Evolutionary conservation across 1,284 basidiomycete genomes (phyloP).

Genomic region (Puccinia triticina): DNA sequence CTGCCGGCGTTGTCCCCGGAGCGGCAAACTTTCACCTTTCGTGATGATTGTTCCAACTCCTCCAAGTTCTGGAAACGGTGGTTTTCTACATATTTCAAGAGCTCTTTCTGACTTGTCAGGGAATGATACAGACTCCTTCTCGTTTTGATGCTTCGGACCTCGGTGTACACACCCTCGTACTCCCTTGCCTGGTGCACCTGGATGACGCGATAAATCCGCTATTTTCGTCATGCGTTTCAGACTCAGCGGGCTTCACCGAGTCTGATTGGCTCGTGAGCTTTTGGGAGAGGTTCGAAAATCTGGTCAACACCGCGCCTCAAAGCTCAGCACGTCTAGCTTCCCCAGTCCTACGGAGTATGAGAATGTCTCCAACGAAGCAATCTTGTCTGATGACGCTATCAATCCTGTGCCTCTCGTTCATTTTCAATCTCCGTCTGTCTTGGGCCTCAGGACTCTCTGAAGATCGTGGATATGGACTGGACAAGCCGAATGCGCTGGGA

Average conservation of each 20-base stretch:
- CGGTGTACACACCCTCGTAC: background rate
- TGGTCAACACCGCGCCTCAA: background rate
- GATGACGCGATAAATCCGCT: background rate
- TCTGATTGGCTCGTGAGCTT: background rate
- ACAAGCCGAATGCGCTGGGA: background rate
- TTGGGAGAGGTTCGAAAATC: background rate
- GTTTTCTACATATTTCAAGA: no score
- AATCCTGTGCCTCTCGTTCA: background rate
- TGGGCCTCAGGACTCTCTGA: background rate
- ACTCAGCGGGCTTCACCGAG: background rate
- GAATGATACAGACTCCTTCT: background rate
- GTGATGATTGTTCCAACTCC: no score
- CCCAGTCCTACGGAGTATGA: background rate
- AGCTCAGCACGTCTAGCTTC: background rate
- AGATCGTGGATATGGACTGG: background rate
- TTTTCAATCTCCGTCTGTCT: background rate
- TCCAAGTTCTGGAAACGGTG: no score
- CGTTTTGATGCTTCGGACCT: background rate
- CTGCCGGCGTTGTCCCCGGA: no score
- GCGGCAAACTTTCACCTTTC: no score
- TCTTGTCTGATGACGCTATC: background rate
- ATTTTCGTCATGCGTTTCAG: conserved; percentile 35
- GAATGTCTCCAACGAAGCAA: background rate
- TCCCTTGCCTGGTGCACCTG: background rate
- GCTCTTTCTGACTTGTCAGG: conserved; percentile 2